Evolutionary conservation across 495 filamentous ascomycete genomes (phyloP).

Genomic region (Neurospora tetraspora): DNA sequence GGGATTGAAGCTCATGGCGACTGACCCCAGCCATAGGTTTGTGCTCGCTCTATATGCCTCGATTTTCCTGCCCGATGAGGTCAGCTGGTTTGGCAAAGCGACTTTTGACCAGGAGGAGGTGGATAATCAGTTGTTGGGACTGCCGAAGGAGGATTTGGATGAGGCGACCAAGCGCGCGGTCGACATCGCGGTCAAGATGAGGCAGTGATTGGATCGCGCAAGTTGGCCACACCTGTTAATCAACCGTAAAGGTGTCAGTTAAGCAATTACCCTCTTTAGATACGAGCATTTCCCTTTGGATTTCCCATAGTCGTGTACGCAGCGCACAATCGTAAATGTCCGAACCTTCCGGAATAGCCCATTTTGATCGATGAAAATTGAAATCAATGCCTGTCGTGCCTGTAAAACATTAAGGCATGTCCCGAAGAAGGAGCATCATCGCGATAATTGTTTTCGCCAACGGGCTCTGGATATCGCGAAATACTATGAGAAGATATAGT

Average conservation of each 20-base stretch:
- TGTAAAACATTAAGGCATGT: neutral
- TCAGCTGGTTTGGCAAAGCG: constrained; percentile 8
- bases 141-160: constrained; percentile 52
- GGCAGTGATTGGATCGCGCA: neutral
- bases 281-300: neutral
- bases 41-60: constrained; percentile 40
- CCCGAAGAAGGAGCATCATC: neutral
- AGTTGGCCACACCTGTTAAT: neutral
- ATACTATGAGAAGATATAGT: neutral
- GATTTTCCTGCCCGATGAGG: constrained; percentile 40
- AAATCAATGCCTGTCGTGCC: neutral
- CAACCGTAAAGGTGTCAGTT: neutral
- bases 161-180: constrained; percentile 38
- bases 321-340: no score
- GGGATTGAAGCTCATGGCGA: constrained; percentile 29
- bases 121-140: constrained; percentile 40
- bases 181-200: constrained; percentile 10
- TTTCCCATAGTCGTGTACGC: neutral
- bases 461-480: no score
- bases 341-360: neutral
- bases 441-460: neutral
- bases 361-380: no score
- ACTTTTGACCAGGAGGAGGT: constrained; percentile 25
- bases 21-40: constrained; percentile 39
- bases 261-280: neutral